Conservation (phyloP, 2,329 filamentous ascomycete genomes). For the Cryphonectria japonica region DNA sequence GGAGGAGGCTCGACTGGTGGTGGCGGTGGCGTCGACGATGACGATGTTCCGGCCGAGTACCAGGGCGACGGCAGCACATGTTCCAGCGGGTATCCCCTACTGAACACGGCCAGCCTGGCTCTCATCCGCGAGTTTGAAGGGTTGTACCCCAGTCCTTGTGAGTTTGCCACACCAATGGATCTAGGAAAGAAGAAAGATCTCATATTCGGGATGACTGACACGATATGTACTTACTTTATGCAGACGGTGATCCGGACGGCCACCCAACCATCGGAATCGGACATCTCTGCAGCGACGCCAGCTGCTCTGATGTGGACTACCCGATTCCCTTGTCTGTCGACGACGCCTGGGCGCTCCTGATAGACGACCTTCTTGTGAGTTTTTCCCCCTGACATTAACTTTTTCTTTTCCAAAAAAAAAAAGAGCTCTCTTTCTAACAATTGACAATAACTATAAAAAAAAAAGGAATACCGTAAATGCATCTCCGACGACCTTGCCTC, state of each 20-base stretch:
- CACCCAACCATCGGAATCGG: background rate
- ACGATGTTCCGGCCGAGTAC: background rate
- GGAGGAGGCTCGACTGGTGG: background rate
- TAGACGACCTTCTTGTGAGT: background rate
- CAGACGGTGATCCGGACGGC: background rate
- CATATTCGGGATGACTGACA: background rate
- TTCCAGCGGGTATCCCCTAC: background rate
- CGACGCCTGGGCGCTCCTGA: background rate
- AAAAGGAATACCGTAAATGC: conserved; percentile 40
- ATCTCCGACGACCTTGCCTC: conserved; percentile 42
- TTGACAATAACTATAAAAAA: too few relatives aligned
- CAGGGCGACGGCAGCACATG: background rate
- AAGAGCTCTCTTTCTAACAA: too few relatives aligned
- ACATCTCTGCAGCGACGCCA: background rate
- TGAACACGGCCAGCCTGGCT: conserved; percentile 1
- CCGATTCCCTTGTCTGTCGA: background rate
- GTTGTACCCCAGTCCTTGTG: background rate
- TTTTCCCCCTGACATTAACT: too few relatives aligned
- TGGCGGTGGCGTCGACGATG: background rate
- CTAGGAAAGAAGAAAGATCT: background rate
- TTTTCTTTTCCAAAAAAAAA: too few relatives aligned
- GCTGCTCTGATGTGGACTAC: background rate
- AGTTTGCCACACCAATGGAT: background rate
- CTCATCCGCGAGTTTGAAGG: background rate
- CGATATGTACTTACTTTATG: background rate